phyloP scores from a whole-genome alignment of 2,329 filamentous ascomycete genomes.

The Talaromyces sp. region DNA sequence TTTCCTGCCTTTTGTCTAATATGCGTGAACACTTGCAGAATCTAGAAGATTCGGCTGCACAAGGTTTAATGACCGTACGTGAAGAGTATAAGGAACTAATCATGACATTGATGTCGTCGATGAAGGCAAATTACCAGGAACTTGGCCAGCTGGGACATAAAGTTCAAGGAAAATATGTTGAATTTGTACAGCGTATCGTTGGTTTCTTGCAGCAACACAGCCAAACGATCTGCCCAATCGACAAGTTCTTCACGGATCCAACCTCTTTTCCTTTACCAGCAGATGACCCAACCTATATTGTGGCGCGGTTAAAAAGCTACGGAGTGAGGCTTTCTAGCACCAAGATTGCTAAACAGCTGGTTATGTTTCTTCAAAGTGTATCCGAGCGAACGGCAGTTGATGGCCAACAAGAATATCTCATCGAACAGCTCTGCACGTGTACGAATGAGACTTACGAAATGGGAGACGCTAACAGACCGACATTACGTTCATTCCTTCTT shows the following conservation, averaged over 20 bases:
- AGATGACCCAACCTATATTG: slow-evolving; percentile 57
- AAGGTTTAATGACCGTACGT: slow-evolving; percentile 29
- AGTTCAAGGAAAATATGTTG: slow-evolving; percentile 51
- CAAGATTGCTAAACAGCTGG: slow-evolving; percentile 50
- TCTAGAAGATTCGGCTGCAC: slow-evolving; percentile 25
- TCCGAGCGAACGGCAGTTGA: slow-evolving; percentile 55
- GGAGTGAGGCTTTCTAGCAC: slow-evolving; percentile 45
- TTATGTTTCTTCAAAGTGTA: slow-evolving; percentile 55
- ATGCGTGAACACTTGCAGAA: slow-evolving; percentile 49
- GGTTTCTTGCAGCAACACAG: slow-evolving; percentile 58
- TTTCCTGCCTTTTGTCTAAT: slow-evolving; percentile 54
- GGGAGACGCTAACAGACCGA: slow-evolving; percentile 35
- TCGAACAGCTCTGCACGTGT: slow-evolving; percentile 48
- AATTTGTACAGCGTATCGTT: slow-evolving; percentile 57
- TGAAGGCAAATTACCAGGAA: slow-evolving; percentile 58
- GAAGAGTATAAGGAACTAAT: slow-evolving; percentile 49
- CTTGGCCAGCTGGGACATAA: slow-evolving; percentile 33
- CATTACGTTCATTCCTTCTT: slow-evolving; percentile 48
- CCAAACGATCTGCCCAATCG: slow-evolving; percentile 49
- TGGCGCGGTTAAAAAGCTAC: slow-evolving; percentile 56
- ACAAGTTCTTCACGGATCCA: slow-evolving; percentile 57
- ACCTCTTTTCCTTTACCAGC: slow-evolving; percentile 55
- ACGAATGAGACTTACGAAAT: slow-evolving; percentile 42
- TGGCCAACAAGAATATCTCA: slow-evolving; percentile 52
- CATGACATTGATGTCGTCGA: slow-evolving; percentile 53